Conservation (phyloP, 768 basidiomycete genomes). For the Fistulinella prunicolor region DNA sequence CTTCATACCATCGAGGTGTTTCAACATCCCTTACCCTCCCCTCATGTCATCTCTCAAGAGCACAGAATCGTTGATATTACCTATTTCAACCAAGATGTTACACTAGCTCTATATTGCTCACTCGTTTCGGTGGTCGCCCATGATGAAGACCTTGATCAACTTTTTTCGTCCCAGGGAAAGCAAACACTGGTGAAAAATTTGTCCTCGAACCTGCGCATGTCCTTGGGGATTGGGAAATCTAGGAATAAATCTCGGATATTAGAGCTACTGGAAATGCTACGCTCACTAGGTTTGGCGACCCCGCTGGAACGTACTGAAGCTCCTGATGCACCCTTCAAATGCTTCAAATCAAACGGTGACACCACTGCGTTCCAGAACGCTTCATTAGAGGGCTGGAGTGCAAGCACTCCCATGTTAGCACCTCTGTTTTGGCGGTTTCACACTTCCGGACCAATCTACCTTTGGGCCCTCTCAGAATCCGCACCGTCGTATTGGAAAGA, state of each 20-base stretch:
- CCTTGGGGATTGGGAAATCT: conserved; percentile 58
- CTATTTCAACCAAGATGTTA: conserved; percentile 61
- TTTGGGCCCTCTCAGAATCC: conserved; percentile 54
- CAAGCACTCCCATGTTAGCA: conserved; percentile 42
- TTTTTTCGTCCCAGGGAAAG: conserved; percentile 47
- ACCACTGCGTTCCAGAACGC: conserved; percentile 47
- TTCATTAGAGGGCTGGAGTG: conserved; percentile 42
- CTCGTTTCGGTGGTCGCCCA: conserved; percentile 56
- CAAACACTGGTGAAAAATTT: conserved; percentile 52
- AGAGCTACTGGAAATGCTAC: conserved; percentile 59
- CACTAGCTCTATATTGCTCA: conserved; percentile 63
- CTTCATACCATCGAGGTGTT: conserved; percentile 50
- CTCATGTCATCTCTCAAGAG: conserved; percentile 48
- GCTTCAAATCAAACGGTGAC: conserved; percentile 40
- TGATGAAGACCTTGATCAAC: conserved; percentile 55
- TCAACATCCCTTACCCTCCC: conserved; percentile 36
- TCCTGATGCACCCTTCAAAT: conserved; percentile 43
- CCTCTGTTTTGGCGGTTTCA: conserved; percentile 68
- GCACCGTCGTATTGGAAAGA: conserved; percentile 55
- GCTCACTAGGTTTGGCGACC: conserved; percentile 52
- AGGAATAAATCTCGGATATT: conserved; percentile 58
- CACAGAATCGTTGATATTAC: conserved; percentile 57
- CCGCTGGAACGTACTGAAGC: conserved; percentile 52
- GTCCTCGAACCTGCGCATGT: conserved; percentile 45
- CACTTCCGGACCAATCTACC: conserved; percentile 50